Evolutionary conservation across 2,329 filamentous ascomycete genomes (phyloP), one percentile per base, ranked within the genome.

Genomic region (Cadophora sp.): DNA sequence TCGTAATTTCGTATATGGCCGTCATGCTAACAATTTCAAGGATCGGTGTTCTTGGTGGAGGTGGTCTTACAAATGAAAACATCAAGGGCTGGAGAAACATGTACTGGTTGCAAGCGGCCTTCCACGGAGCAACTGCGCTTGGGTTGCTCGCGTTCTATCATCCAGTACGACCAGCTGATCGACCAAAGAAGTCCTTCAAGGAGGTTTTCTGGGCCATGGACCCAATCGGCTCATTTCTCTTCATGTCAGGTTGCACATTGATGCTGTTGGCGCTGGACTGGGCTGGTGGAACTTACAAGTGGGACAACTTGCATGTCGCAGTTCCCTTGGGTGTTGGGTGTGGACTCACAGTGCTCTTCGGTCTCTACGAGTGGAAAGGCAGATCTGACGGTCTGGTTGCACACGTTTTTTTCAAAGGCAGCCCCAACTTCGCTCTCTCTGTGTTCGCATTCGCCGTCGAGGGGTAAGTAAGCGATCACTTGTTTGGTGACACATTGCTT

Each of bases 71-170:
- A 0, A 83, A 85, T 65, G 73, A 80, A 18, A 78, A 78, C 62
- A 68, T 79, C 0, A 76, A 75, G 0, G 85, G 85, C 27, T 87
- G 85, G 85, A 79, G 85, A 4, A 80, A 82, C 70, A 87, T 87
- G 68, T 87, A 85, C 73, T 87, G 85, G 85, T 84, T 87, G 14
- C 85, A 87, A 75, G 84, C 84, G 1, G 84, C 79, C 75, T 87
- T 43, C 73, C 85, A 43, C 69, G 79, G 33, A 81, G 83, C 74
- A 82, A 85, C 78, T 80, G 80, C 78, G 81, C 81, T 39, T 16
- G 67, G 69, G 11, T 72, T 86, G 4, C 70, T 81, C 11, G 82
- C 84, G 69, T 85, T 85, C 77, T 83, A 81, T 76, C 82, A 82
- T 4, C 78, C 80, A 4, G 80, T 80, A 67, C 74, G 73, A 43